A percentile compares a stretch with the other conserved stretches of the same genome.
phyloP scores from a whole-genome alignment of 2,329 filamentous ascomycete species.

The Colletotrichum orbiculare region DNA sequence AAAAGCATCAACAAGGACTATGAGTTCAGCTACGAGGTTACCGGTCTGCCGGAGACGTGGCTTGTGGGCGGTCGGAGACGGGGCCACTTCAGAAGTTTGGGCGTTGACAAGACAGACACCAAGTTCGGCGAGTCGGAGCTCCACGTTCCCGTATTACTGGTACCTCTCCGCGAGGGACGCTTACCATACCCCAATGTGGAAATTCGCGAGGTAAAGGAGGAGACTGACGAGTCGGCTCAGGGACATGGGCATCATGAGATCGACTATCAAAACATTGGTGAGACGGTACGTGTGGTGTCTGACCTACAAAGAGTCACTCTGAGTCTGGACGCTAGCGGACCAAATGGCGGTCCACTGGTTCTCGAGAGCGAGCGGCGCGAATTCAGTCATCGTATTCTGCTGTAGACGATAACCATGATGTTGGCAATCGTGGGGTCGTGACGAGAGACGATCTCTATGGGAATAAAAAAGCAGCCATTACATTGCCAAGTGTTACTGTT shows the following conservation, averaged over 20 bases:
- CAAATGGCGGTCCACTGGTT: conserved; percentile 73
- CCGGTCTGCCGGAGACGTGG: conserved; percentile 80
- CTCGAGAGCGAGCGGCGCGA: conserved; percentile 67
- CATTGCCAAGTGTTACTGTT: too few relatives aligned
- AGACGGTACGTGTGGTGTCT: conserved; percentile 79
- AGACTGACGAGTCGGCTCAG: conserved; percentile 39
- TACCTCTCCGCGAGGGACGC: conserved; percentile 83
- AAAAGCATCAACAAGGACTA: conserved; percentile 51
- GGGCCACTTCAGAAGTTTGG: conserved; percentile 77
- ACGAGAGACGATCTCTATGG: too few relatives aligned
- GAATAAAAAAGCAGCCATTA: too few relatives aligned
- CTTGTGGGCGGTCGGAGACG: conserved; percentile 84
- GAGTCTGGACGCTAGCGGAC: conserved; percentile 74
- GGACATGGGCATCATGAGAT: conserved; percentile 73
- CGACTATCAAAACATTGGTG: conserved; percentile 81
- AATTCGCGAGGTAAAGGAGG: conserved; percentile 70
- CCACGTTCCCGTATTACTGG: conserved; percentile 76
- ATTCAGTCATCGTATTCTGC: conserved; percentile 50
- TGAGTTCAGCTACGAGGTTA: conserved; percentile 87
- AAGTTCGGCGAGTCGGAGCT: conserved; percentile 58
- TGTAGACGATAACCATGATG: conserved; percentile 36
- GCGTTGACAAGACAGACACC: conserved; percentile 47
- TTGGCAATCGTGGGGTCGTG: too few relatives aligned
- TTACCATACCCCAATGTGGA: conserved; percentile 84
- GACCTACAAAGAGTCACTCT: conserved; percentile 79